phyloP scores from a whole-genome alignment of 345 rosid species.

The Euphorbia lathyris region DNA sequence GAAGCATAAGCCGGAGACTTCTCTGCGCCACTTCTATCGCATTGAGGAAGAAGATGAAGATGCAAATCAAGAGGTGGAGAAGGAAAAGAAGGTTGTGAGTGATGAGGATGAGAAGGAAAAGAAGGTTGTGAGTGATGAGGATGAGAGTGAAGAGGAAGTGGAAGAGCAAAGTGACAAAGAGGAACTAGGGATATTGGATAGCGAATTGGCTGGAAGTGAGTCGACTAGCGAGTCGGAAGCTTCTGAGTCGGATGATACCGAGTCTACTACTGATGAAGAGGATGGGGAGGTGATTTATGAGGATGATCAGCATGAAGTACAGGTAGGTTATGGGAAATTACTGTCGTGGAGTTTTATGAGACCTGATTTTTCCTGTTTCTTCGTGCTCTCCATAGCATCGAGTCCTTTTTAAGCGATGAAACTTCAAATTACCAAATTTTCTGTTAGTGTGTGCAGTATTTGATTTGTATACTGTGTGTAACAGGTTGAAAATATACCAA shows the following conservation, averaged over 20 bases:
- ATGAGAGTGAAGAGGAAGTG: constrained; percentile 13
- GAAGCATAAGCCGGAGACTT: constrained; percentile 31
- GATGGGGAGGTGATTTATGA: constrained; percentile 52
- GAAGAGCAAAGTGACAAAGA: constrained; percentile 31
- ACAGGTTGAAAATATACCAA: constrained; percentile 66
- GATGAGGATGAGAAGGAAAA: constrained; percentile 1
- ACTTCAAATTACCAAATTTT: neutral
- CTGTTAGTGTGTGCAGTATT: constrained; percentile 1
- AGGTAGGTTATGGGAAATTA: constrained; percentile 24
- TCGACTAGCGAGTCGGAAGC: constrained; percentile 16
- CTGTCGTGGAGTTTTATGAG: neutral
- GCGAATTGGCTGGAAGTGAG: constrained; percentile 17
- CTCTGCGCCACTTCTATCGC: constrained; percentile 67
- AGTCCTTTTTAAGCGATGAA: neutral
- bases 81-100: neutral
- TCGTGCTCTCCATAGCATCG: too few relatives aligned
- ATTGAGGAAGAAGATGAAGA: constrained; percentile 32
- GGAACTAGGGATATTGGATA: constrained; percentile 18
- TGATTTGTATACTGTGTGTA: constrained; percentile 8
- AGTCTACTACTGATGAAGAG: constrained; percentile 46
- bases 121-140: neutral
- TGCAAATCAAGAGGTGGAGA: neutral
- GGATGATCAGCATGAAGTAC: constrained; percentile 44
- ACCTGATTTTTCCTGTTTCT: too few relatives aligned
- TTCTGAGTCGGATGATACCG: constrained; percentile 21